Base-by-base conservation (phyloP, 2,329 filamentous ascomycete genomes). In the Cercospora zeina region DNA sequence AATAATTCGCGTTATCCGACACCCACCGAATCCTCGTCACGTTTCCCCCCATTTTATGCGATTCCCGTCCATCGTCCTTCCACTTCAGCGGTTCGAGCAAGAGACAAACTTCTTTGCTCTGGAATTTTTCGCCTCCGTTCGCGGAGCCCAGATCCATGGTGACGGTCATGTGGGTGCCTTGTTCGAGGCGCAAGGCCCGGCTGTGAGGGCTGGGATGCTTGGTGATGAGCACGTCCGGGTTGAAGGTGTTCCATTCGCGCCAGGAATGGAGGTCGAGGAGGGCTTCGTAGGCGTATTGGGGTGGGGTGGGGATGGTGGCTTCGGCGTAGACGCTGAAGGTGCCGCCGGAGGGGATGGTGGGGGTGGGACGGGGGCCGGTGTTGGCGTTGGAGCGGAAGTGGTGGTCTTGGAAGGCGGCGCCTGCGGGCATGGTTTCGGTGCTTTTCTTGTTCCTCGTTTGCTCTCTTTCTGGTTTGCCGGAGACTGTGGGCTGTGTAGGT, bases 161-260 rank as follows among this genome's bases (percentile, higher is more conserved):
- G 60, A 82, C 77, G 7, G 73, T 79, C 72, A 81, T 75, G 65
- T 71, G 73, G 2, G 79, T 80, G 16, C 77, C 78, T 63, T 77
- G 75, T 34, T 67, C 65, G 63, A 76, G 67, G n/a, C 61, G 64
- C 4, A 68, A 58, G 14, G 61, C 50, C 30, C 62, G 51, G 1
- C 54, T 27, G 45, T 70, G 68, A 0, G 68, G 62, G 45, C 61
- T 63, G 8, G 78, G 74, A 31, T 81, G 79, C 37, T 75, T 73
- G 49, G 74, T 77, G 66, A 82, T 77, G n/a, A 75, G 76, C 4
- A 80, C 78, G 24, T 73, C 72, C 2, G 79, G 76, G 5, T 79
- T 73, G 68, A 81, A 82, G 6, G 72, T 72, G 65, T 81, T 82
- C 80, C 80, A 82, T 51, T 75, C 67, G 21, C 75, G 73, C 76